Evolutionary conservation across 371 early-diverging fungal species (phyloP), one percentile per base, ranked within the genome.

Genomic region (Choanephora cucurbitarum): DNA sequence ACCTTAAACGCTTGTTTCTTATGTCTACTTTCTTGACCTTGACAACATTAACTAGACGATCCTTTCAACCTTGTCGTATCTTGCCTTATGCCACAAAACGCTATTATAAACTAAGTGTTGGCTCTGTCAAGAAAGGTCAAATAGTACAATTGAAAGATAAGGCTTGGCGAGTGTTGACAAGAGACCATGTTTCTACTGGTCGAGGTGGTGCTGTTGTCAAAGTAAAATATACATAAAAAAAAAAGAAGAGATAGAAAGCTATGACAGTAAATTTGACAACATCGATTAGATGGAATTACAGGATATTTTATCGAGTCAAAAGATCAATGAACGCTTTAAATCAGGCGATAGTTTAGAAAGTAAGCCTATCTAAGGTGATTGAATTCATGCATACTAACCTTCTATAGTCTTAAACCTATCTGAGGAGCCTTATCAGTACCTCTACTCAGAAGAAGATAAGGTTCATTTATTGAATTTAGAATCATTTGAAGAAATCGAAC

Each of bases 401-500:
- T 44, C 14, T 39, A 32, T 41, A 81, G 81, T 77, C 14, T 67
- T 77, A 59, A 86, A 87, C 33, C 62, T 94, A 52, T 76, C 82
- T 10, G 82, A 83, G 40, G 81, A 83, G 58, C 52, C 72, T 23
- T 85, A 83, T 67, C 89, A 90, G 70, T 91, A 79, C 55, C 68
- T 94, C 33, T 94, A 94, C 64, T 64, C 69, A 17, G 84, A 75
- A 44, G 87, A 79, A 21, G 67, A 74, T 10, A 64, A 70, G 32
- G 55, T 87, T 28, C 88, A 92, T 53, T 66, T 91, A 49, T 64
- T 94, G 59, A 80, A 92, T 53, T 77, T 81, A 41, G 82, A 84
- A 44, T 82, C 84, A 0, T 87, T 79, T 66, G 92, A 92, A 55
- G 90, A 91, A 73, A 74, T 87, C 39, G 81, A 83, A 31, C 67